Evolutionary conservation across 805 yeast species (phyloP).

Genomic region (Huiozyma sinensis): DNA sequence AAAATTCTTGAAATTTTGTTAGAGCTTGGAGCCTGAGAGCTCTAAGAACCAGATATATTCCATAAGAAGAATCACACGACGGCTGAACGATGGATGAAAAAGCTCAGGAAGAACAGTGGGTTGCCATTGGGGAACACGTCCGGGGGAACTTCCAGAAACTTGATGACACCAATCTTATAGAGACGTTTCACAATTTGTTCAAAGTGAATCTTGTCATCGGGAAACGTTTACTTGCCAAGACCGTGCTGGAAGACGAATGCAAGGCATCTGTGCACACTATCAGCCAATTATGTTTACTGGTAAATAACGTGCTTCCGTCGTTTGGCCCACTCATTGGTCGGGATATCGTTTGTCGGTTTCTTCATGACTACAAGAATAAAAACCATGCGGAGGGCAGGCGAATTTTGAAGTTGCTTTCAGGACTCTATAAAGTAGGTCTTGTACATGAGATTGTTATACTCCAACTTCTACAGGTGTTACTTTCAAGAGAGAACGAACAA

Average conservation of each 20-base stretch:
- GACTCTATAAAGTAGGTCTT: constrained; percentile 50
- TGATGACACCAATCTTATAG: constrained; percentile 37
- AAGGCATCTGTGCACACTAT: background rate
- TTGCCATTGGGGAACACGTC: constrained; percentile 35
- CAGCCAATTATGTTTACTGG: constrained; percentile 26
- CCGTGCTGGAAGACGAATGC: background rate
- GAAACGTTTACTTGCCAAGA: constrained; percentile 38
- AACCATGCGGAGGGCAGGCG: background rate
- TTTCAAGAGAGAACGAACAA: constrained; percentile 41
- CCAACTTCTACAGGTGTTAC: constrained; percentile 41
- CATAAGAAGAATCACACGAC: too few species aligned
- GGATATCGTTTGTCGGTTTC: constrained; percentile 49
- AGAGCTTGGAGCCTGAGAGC: too few species aligned
- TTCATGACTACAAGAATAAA: constrained; percentile 33
- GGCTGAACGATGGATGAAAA: constrained; percentile 19
- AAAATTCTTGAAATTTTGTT: too few species aligned
- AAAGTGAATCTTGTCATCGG: constrained; percentile 50
- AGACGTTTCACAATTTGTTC: constrained; percentile 40
- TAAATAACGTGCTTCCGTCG: constrained; percentile 37
- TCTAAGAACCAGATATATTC: too few species aligned
- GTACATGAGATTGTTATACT: constrained; percentile 41
- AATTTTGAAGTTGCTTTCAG: background rate
- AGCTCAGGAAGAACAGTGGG: constrained; percentile 50
- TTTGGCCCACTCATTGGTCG: constrained; percentile 48
- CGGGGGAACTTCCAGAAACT: constrained; percentile 39